Evolutionary conservation across 345 rosid genomes (phyloP), one percentile per base, ranked within the genome.

Genomic region (Citrus cavaleriei): DNA sequence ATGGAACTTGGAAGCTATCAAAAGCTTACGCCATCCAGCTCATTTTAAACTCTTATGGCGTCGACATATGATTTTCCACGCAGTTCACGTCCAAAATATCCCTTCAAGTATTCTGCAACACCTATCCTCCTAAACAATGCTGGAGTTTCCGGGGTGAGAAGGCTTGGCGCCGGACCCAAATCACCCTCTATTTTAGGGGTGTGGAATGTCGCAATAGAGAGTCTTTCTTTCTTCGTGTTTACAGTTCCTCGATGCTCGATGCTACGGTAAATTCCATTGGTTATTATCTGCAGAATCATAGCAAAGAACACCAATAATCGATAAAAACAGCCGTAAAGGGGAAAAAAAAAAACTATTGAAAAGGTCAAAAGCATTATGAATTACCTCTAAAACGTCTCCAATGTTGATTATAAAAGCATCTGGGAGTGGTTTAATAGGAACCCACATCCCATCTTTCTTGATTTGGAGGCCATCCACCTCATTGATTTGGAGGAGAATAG

Each of bases 381-480:
- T 22, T 78, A 82, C 89, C 87, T 87, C 87, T 32, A 84, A 38
- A 13, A 81, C 21, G 77, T 91, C 91, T 12, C 93, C 93, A 25
- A 91, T 64, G 72, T 91, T 91, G 82, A 91, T 84, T 22, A 91
- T 70, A 68, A 91, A 87, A 66, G 93, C 90, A 85, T 88, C 62
- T 1, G 86, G 84, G 35, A 83, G 84, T 22, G 93, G 90, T 58
- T 88, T 84, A 3, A 89, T 82, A 7, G 81, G 83, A 63, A 86
- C 72, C 91, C 92, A 91, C 0, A 72, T 60, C 5, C 82, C 88
- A 60, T 85, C 85, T 72, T 76, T 75, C 27, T 60, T 62, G 19
- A 81, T 28, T 30, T 81, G 80, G n/a, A 81, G 79, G 49, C 83
- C 80, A 76, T 81, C 66, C 8, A 81, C 62, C 22, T 76, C 83